Evolutionary conservation across 352 stramenopile species (phyloP).

Genomic region (Phytophthora pluvialis): DNA sequence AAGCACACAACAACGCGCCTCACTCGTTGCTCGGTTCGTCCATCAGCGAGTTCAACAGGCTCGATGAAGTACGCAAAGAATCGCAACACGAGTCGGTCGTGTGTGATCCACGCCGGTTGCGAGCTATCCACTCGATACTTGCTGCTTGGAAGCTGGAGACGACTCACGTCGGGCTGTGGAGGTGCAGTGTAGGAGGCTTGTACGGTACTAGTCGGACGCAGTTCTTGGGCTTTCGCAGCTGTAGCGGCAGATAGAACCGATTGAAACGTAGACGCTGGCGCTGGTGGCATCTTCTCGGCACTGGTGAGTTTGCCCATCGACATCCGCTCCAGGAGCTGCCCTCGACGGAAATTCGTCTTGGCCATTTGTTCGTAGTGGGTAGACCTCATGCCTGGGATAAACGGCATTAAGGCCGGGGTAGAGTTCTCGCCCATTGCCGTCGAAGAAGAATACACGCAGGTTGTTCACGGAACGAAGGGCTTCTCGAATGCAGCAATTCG

Average conservation of each 20-base stretch:
- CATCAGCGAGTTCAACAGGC: conserved; percentile 28
- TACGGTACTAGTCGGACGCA: conserved; percentile 7
- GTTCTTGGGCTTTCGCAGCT: conserved; percentile 14
- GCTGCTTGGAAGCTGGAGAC: conserved; percentile 33
- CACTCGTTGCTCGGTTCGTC: conserved; percentile 31
- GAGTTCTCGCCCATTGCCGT: conserved; percentile 23
- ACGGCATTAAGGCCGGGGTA: conserved; percentile 28
- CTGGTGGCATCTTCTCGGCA: conserved; percentile 12
- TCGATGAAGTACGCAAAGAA: conserved; percentile 91
- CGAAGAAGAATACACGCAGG: background rate
- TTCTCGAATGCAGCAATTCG: conserved; percentile 22
- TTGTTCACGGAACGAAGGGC: background rate
- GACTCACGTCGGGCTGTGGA: conserved; percentile 19
- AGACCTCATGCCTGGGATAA: conserved; percentile 67
- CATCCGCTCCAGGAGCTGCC: conserved; percentile 74
- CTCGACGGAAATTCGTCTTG: conserved; percentile 61
- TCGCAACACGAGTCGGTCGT: conserved; percentile 86
- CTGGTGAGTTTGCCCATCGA: conserved; percentile 49
- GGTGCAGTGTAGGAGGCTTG: conserved; percentile 24
- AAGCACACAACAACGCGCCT: conserved; percentile 82
- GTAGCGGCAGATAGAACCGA: conserved; percentile 20
- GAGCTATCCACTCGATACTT: conserved; percentile 53
- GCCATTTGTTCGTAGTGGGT: conserved; percentile 52
- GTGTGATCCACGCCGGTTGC: conserved; percentile 68
- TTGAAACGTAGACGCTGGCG: conserved; percentile 5